Evolutionary conservation across 306 rosid genomes (phyloP).

Genomic region (Echinosophora koreensis): DNA sequence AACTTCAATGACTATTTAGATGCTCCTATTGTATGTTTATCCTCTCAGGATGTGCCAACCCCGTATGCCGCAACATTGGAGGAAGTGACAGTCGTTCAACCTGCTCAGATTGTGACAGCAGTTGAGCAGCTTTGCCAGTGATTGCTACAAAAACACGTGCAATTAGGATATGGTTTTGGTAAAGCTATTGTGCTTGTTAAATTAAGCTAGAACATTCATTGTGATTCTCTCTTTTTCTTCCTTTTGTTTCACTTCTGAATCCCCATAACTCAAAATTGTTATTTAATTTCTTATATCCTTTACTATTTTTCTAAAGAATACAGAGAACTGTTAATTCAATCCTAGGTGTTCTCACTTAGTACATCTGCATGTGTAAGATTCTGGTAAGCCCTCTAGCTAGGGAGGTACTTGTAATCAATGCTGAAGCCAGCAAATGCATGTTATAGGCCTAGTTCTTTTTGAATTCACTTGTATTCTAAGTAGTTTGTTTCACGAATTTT

Average conservation of each 20-base stretch:
- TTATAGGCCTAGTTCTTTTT: conserved; percentile 15
- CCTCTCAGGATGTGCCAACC: conserved; percentile 97
- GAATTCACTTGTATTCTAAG: conserved; percentile 5
- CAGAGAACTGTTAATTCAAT: conserved; percentile 9
- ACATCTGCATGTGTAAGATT: conserved; percentile 32
- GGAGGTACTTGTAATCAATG: conserved; percentile 36
- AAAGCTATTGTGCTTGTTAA: conserved; percentile 42
- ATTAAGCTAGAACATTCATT: conserved; percentile 36
- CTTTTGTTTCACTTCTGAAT: conserved; percentile 31
- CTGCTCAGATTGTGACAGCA: conserved; percentile 93
- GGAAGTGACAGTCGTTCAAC: conserved; percentile 94
- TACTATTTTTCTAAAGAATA: conserved; percentile 25
- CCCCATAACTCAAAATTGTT: conserved; percentile 21
- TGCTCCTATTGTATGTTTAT: conserved; percentile 84
- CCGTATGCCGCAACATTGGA: conserved; percentile 94
- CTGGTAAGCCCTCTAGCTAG: conserved; percentile 18
- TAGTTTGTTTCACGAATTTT: conserved; percentile 10
- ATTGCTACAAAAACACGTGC: conserved; percentile 17
- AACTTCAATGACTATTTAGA: conserved; percentile 94
- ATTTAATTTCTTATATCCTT: conserved; percentile 29
- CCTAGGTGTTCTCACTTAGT: neutral
- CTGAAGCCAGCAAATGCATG: conserved; percentile 12
- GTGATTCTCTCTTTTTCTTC: conserved; percentile 13
- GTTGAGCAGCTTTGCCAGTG: conserved; percentile 92
- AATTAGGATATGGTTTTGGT: conserved; percentile 36